Base-by-base conservation (phyloP, 2,329 filamentous ascomycete species). In the Diaporthe sp. region DNA sequence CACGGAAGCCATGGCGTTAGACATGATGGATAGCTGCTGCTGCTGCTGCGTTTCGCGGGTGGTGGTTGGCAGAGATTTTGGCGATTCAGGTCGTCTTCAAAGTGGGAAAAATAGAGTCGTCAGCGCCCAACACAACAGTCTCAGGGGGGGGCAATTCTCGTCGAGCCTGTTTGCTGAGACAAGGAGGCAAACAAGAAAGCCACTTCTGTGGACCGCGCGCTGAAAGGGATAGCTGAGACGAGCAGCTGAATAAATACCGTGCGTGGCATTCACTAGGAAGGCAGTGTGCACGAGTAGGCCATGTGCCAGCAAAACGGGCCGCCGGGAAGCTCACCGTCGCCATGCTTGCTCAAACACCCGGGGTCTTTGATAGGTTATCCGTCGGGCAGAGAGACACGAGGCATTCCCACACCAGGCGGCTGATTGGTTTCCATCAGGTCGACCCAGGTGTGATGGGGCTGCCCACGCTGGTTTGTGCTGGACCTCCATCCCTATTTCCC, bases 1-100 rank as follows among this genome's bases (percentile, higher is more conserved):
- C 85, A 89, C 89, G 73, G 80, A 85, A 81, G 77, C 62, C 42
- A 74, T 51, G 12, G 74, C 25, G 55, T 76, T 77, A 19, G 76
- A 76, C 76, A 76, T 76, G 68, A 17, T 70, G 75, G 72, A 34
- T 44, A 44, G 39, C 15, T 25, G 71, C 44, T 46, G 17, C 17
- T 53, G 49, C 19, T 53, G 49, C 17, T 37, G 49, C 37, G 46
- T 55, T 55, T 17, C 34, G 22, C n/a, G 19, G 58, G 34, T 72
- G 25, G 55, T 51, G 49, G 31, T 42, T 62, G 58, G 71, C 58
- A 62, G 46, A 62, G 71, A 72, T 53, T 44, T 73, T 53, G 55
- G 58, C 44, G 49, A 55, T 55, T 55, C 44, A 39, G 71, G 34
- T 31, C 44, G 57, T 62, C 42, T 51, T 58, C 34, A 71, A 51